phyloP scores from a whole-genome alignment of 2,329 filamentous ascomycete genomes.

The Zarea fungicola region DNA sequence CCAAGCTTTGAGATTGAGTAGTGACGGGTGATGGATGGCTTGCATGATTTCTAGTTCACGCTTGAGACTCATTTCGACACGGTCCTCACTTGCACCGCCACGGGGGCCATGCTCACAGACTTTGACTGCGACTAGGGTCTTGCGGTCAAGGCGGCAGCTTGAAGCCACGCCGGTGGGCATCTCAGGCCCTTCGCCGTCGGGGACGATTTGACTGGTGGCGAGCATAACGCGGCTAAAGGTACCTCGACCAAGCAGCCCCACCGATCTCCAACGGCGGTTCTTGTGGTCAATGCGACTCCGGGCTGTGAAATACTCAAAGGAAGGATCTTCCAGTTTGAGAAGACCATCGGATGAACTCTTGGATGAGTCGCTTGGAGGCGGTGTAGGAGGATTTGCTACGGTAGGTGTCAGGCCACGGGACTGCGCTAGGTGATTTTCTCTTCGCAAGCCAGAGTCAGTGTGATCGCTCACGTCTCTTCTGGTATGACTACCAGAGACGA shows the following conservation, averaged over 20 bases:
- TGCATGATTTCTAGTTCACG: conserved; percentile 93
- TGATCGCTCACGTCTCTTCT: conserved; percentile 33
- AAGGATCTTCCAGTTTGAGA: conserved; percentile 35
- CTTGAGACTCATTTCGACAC: conserved; percentile 89
- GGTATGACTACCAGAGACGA: conserved; percentile 60
- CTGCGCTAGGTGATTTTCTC: conserved; percentile 76
- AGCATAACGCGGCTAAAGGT: conserved; percentile 94
- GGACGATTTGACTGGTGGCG: conserved; percentile 69
- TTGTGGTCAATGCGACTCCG: conserved; percentile 62
- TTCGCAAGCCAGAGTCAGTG: conserved; percentile 50
- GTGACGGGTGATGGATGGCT: conserved; percentile 77
- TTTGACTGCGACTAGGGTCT: conserved; percentile 87
- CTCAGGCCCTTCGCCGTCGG: conserved; percentile 40
- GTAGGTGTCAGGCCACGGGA: conserved; percentile 65
- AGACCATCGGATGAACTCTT: conserved; percentile 36
- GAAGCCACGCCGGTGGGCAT: conserved; percentile 29
- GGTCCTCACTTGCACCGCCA: conserved; percentile 86
- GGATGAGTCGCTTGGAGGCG: conserved; percentile 73
- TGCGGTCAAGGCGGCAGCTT: conserved; percentile 47
- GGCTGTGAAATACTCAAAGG: conserved; percentile 64
- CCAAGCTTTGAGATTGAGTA: conserved; percentile 90
- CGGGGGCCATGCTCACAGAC: conserved; percentile 92
- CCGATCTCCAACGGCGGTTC: conserved; percentile 68
- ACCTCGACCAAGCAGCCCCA: conserved; percentile 80
- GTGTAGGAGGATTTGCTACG: conserved; percentile 65